These are phyloP conservation scores for Tolypocladium sp. DNA, from an alignment of 2,329 filamentous ascomycete species.

Conservation along the genomic window DNA sequence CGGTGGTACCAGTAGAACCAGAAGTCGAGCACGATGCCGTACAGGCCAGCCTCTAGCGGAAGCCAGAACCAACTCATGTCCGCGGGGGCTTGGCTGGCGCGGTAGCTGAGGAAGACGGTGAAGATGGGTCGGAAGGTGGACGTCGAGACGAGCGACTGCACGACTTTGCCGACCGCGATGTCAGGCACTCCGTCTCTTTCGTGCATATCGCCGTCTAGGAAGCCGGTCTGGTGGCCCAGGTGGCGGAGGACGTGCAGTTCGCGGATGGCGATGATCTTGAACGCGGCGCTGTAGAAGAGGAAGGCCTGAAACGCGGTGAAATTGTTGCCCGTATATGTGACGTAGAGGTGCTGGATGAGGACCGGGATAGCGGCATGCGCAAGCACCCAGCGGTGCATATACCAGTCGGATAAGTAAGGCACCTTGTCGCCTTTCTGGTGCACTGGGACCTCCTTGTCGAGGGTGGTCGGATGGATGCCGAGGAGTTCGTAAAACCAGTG, in stretches of 20 bases:
- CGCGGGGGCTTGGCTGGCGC: slow-evolving; percentile 16
- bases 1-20: slow-evolving; percentile 31
- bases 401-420: slow-evolving; percentile 24
- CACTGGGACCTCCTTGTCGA: not conserved
- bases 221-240: slow-evolving; percentile 27
- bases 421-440: slow-evolving; percentile 29
- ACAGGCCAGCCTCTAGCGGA: slow-evolving; percentile 26
- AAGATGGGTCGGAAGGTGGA: slow-evolving; percentile 22
- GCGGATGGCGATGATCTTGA: slow-evolving; percentile 26
- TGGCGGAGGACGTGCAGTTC: slow-evolving; percentile 26
- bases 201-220: slow-evolving; percentile 35
- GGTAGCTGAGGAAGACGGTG: slow-evolving; percentile 15
- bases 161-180: slow-evolving; percentile 22
- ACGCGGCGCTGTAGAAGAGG: not conserved
- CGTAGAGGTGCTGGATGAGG: slow-evolving; percentile 24
- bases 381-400: slow-evolving; percentile 29
- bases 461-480: not conserved
- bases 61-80: slow-evolving; percentile 21
- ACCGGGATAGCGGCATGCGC: slow-evolving; percentile 26
- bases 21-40: slow-evolving; percentile 32
- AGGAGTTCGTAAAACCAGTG: slow-evolving; percentile 22
- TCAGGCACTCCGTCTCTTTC: slow-evolving; percentile 32
- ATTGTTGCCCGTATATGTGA: slow-evolving; percentile 17
- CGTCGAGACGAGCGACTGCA: slow-evolving; percentile 21
- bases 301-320: slow-evolving; percentile 21